Percentiles rank a stretch among this genome's conserved stretches.
Evolutionary conservation across 225 moss, liverwort and hornwort species (phyloP).

Genomic region (Polytrichum commune): DNA sequence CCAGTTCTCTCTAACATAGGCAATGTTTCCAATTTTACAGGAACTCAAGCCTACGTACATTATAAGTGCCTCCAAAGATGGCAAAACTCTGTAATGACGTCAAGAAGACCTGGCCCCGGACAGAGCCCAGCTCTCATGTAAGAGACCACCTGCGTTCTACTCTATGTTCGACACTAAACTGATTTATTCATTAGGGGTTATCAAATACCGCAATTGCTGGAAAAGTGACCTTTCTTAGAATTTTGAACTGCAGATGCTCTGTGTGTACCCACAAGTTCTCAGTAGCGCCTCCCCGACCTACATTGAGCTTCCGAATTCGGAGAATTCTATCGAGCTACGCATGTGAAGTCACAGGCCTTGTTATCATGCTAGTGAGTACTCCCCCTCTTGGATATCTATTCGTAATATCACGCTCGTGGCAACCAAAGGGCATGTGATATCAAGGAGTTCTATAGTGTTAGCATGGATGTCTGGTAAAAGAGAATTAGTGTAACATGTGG

Average conservation of each 20-base stretch:
- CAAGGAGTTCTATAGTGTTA: too few species aligned
- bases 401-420: too few species aligned
- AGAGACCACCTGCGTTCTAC: conserved; percentile 14
- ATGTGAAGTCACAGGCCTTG: conserved; percentile 67
- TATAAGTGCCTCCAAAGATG: conserved; percentile 78
- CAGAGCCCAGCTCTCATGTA: conserved; percentile 72
- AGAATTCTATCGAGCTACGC: conserved; percentile 59
- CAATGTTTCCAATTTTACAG: conserved; percentile 16
- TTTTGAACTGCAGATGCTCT: conserved; percentile 53
- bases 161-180: background rate
- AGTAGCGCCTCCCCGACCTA: conserved; percentile 64
- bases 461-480: too few species aligned
- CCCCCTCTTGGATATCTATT: background rate
- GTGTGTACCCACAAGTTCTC: conserved; percentile 82
- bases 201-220: too few species aligned
- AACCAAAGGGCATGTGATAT: too few species aligned
- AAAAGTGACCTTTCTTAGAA: background rate
- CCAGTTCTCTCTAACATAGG: too few species aligned
- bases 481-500: too few species aligned
- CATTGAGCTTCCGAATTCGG: conserved; percentile 49
- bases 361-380: conserved; percentile 67
- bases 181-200: too few species aligned
- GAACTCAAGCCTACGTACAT: conserved; percentile 80
- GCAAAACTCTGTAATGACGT: conserved; percentile 72
- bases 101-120: conserved; percentile 53